Base-by-base conservation (phyloP, 2,329 filamentous ascomycete species). In the Trichoderma koningiopsis region DNA sequence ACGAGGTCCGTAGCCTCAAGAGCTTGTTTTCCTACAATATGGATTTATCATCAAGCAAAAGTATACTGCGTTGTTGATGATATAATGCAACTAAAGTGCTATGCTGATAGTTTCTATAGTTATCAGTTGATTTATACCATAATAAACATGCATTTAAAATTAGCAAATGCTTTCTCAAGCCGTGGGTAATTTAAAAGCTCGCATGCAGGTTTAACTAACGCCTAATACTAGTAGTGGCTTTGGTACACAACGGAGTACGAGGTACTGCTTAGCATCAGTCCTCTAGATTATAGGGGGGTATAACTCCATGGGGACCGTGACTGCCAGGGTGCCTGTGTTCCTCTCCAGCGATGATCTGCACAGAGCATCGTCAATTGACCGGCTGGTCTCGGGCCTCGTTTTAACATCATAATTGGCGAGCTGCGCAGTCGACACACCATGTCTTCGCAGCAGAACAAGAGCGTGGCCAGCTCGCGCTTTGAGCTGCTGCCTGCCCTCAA, bases 401-500 rank as follows among this genome's bases (percentile, higher is more conserved):
- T 59, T 37, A 58, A 37, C 53, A 59, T 52, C 53, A 33, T 43
- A 29, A 57, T 27, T 24, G 56, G 40, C 58, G 55, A 37, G 27
- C 64, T 8, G 64, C 35, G 43, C 49, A 70, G 61, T 60, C 14
- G 52, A 52, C 37, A 59, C 16, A 63, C 40, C 52, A 81, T 81
- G 79, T 75, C 79, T 71, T 75, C 78, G 73, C 73, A 75, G 68
- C 68, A 76, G 69, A 75, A 72, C 68, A 77, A 77, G 71, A 74
- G 73, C 70, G 71, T 74, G 37, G 70, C 71, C 57, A 73, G 73
- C 69, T 73, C 76, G 69, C 81, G 81, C 73, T 89, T 89, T 72
- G 85, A 88, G 79, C 83, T 89, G 69, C 31, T 67, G 43, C 87
- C 87, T 10, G 83, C 82, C 58, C 82, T 89, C 71, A 81, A 89